Evolutionary conservation across 257 asterid species (phyloP).

Genomic region (Datura wrightii): DNA sequence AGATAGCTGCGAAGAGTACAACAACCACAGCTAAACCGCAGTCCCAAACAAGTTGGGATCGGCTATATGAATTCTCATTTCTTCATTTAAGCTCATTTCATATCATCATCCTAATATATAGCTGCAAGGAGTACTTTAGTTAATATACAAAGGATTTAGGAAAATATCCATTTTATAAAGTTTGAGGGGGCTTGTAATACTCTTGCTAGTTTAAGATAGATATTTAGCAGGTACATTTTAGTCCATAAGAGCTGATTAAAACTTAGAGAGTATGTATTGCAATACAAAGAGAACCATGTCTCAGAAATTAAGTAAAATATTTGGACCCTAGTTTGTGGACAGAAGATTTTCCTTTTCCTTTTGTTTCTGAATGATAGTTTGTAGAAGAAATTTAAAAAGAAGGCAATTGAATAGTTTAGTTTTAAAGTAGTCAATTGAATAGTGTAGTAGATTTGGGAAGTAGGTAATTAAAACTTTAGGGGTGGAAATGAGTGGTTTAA

Average conservation of each 20-base stretch:
- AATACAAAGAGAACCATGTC: not conserved
- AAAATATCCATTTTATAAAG: not conserved
- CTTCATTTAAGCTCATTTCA: constrained; percentile 4
- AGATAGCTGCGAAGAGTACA: not conserved
- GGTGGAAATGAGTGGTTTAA: not conserved
- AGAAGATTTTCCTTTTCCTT: not conserved
- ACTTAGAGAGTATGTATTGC: not conserved
- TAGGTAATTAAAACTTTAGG: not conserved
- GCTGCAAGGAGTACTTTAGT: not conserved
- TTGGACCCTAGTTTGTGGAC: constrained; percentile 15
- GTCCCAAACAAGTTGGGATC: not conserved
- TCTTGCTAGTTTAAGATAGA: constrained; percentile 21
- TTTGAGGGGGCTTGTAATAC: not conserved
- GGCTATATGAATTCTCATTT: not conserved
- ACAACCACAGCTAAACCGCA: no score
- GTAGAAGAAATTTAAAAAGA: not conserved
- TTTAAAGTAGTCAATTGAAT: not conserved
- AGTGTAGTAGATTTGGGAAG: not conserved
- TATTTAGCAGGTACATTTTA: not conserved
- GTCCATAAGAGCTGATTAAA: not conserved
- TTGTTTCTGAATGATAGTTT: constrained; percentile 2
- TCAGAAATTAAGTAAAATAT: not conserved
- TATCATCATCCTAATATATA: not conserved
- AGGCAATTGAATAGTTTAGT: not conserved
- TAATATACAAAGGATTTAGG: not conserved